Evolutionary conservation across 352 stramenopile genomes (phyloP), one percentile per base, ranked within the genome.

Genomic region (Aphanomyces stellatus): DNA sequence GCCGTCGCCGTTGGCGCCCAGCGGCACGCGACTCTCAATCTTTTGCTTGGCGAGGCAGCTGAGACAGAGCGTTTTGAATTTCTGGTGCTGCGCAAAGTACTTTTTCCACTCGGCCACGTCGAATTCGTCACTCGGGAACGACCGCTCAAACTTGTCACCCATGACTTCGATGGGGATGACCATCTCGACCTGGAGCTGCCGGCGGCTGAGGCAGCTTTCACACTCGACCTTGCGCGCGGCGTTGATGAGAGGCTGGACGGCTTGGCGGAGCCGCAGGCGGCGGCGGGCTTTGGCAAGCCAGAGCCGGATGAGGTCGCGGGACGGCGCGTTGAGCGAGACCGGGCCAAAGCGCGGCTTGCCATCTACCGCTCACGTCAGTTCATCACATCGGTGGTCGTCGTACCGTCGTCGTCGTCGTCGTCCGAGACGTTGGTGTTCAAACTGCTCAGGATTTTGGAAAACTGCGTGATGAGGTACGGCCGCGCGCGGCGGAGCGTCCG

Each of bases 381-480:
- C 8, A 55, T 19, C 13, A 11, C 42, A 24, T 7, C 4, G 57
- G n/a, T n/a, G n/a, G n/a, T n/a, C n/a, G n/a, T n/a, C n/a, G n/a
- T n/a, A 49, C 43, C 67, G n/a, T 94, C 88, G 22, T 96, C 90
- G 46, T 98, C 91, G 34, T 90, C 90, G 49, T 98, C 94, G 40
- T 94, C 94, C 22, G 88, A 98, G 53, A 98, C 87, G 69, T 98
- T 84, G n/a, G 82, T 85, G 65, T 98, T 97, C n/a, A 97, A 64
- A 65, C 76, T 90, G 65, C 97, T 95, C 25, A 99, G 79, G 61
- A 98, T 98, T 62, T 96, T 95, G 13, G 91, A 88, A 62, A 99
- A 96, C 72, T 99, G 95, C 6, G 97, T 90, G 7, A 98, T 90
- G 53, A 99, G 71, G 71, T 98, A 98, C 25, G 96, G 96, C 42